Evolutionary conservation across 768 basidiomycete genomes (phyloP), one percentile per base, ranked within the genome.

Genomic region (Tremella mesenterica): DNA sequence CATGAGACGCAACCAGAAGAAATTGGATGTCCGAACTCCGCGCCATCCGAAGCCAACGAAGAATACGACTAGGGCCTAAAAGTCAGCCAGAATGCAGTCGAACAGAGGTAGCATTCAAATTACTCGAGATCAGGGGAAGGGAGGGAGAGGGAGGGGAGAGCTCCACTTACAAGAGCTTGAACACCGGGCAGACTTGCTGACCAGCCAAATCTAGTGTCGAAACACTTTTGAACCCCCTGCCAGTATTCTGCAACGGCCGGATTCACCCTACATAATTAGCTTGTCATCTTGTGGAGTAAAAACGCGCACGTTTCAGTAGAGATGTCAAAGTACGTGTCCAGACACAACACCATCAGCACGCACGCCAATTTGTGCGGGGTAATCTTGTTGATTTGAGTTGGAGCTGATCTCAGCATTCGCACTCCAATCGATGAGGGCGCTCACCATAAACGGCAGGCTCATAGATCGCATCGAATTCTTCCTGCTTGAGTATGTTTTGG

Each of bases 11-110:
- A 69, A 44, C 64, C 67, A 69, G 49, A 62, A 63, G 33, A 69
- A 65, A 34, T 65, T 69, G 44, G 59, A 63, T 4, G 64, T 61
- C 31, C 54, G 43, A 4, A 63, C 60, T 20, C 67, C 67, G 48
- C 64, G 49, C 64, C 64, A 69, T 0, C 67, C 67, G 39, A 69
- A 66, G 0, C 60, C 64, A 10, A 69, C 67, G 55, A 69, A 69
- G 6, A 66, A 39, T 5, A 63, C 57, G 14, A 54, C 57, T 13
- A 69, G 20, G 12, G 53, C 38, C 38, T 41, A 23, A 5, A 16
- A 5, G 23, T 41, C 14, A 41, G 38, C n/a, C 38, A 41, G n/a
- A 41, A 23, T 23, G n/a, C 6, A 41, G 8, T 23, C 6, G 4
- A 5, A n/a, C n/a, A n/a, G n/a, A n/a, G n/a, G n/a, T n/a, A n/a